Percentiles rank a stretch among this genome's conserved stretches.
Conservation (phyloP, 495 filamentous ascomycete genomes). For the Annulohypoxylon maeteangense region DNA sequence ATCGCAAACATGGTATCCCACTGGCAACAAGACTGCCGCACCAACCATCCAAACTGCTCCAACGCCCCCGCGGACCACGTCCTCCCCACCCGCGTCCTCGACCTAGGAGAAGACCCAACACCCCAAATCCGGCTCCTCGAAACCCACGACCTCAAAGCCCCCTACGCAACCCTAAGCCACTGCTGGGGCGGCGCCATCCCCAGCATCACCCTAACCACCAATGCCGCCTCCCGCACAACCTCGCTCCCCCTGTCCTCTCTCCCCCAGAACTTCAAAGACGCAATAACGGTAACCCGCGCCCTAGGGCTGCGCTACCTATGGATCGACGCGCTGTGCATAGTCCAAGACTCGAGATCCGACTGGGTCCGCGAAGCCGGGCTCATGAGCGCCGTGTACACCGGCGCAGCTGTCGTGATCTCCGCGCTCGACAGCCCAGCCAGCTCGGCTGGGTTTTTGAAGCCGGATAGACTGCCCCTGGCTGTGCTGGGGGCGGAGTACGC, state of each 20-base stretch:
- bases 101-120: constrained; percentile 18
- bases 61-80: neutral
- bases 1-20: constrained; percentile 1
- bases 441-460: constrained; percentile 35
- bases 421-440: constrained; percentile 23
- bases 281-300: constrained; percentile 38
- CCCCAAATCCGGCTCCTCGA: constrained; percentile 17
- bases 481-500: constrained; percentile 20
- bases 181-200: constrained; percentile 36
- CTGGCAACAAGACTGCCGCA: constrained; percentile 16
- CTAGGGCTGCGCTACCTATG: constrained; percentile 45
- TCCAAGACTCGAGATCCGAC: constrained; percentile 43
- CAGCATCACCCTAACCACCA: constrained; percentile 9
- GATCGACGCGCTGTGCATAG: constrained; percentile 52
- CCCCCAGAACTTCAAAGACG: constrained; percentile 45
- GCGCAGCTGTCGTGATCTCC: constrained; percentile 37
- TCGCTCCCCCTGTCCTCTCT: constrained; percentile 32
- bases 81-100: constrained; percentile 35
- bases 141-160: constrained; percentile 16
- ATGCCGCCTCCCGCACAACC: constrained; percentile 6
- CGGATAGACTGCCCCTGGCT: constrained; percentile 10
- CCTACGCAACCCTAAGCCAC: constrained; percentile 30
- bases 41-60: constrained; percentile 16
- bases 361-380: constrained; percentile 35
- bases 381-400: constrained; percentile 43